Evolutionary conservation across 139 green algal species (phyloP), one percentile per base, ranked within the genome.

Genomic region (Spirogloea muscicola): DNA sequence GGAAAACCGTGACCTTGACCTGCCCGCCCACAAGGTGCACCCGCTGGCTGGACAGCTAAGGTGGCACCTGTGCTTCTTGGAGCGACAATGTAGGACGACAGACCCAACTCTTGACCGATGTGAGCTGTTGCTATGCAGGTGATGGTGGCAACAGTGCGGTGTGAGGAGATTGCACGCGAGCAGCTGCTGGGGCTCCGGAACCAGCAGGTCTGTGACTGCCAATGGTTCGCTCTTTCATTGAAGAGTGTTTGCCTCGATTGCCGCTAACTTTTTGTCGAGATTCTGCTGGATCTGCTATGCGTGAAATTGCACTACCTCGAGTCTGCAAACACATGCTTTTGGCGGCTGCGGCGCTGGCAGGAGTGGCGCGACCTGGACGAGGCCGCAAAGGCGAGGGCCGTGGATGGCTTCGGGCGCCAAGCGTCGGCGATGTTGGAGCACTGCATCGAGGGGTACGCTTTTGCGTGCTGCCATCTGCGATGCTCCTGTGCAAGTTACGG

Each of bases 111-210:
- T n/a, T n/a, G n/a, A n/a, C n/a, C n/a, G n/a, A n/a, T n/a, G n/a
- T n/a, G n/a, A n/a, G n/a, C n/a, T 66, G 57, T 46, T 18, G 21
- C 18, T 62, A 34, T n/a, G 9, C 63, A 81, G 74, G 64, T 86
- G 40, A 98, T 98, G 94, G 94, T 98, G 42, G 94, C 94, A 68
- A 96, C 94, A 63, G 91, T 97, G 16, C 84, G 94, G 0, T 98
- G 94, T 80, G 83, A 86, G 25, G 89, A 98, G 85, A 93, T 97
- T 40, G 70, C 80, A 1, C 3, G 38, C 5, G 64, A 80, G 39
- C 76, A 77, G 13, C 42, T 80, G 27, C 18, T 36, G 4, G 31
- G 67, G 33, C 49, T 80, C 7, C 21, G 39, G 29, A 25, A 58
- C 1, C 46, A 43, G 43, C n/a, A 80, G 72, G 72, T 80, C 7